A percentile compares a stretch with the other conserved stretches of the same genome.
Evolutionary conservation across 2,329 filamentous ascomycete genomes (phyloP).

Genomic region (Rugonectria rugulosa): DNA sequence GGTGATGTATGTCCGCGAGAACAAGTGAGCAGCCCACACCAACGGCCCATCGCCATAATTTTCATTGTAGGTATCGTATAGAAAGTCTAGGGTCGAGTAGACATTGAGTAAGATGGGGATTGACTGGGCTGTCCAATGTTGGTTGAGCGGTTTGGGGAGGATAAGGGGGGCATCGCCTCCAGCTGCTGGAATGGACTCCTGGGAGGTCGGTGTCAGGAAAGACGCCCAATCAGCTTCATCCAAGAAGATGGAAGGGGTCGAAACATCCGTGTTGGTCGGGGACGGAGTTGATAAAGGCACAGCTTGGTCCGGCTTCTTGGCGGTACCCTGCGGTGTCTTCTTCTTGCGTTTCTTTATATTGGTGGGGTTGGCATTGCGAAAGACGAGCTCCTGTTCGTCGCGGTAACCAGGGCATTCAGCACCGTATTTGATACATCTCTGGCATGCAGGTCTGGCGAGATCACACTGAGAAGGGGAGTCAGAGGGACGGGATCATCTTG

Average conservation of each 20-base stretch:
- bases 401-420: conserved; percentile 50
- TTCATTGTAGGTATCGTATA: conserved; percentile 40
- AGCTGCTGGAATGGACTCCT: conserved; percentile 20
- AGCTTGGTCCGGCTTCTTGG: conserved; percentile 11
- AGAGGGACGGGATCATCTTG: too few relatives aligned
- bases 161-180: conserved; percentile 4
- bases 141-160: conserved; percentile 36
- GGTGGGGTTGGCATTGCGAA: conserved; percentile 44
- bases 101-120: conserved; percentile 50
- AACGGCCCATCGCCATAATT: conserved; percentile 43
- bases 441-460: conserved; percentile 48
- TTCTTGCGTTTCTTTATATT: conserved; percentile 44
- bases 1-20: conserved; percentile 49
- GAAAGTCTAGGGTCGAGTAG: conserved; percentile 46
- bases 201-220: conserved; percentile 9
- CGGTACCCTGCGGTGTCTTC: conserved; percentile 24
- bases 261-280: conserved; percentile 14
- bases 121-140: conserved; percentile 50
- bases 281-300: conserved; percentile 21
- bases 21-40: conserved; percentile 50
- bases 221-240: conserved; percentile 17
- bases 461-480: conserved; percentile 45
- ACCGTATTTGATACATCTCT: conserved; percentile 52
- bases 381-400: conserved; percentile 49
- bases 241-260: conserved; percentile 17